These are phyloP conservation scores for Cordyceps javanica DNA, from an alignment of 2,329 filamentous ascomycete genomes.

Conservation along the genomic window DNA sequence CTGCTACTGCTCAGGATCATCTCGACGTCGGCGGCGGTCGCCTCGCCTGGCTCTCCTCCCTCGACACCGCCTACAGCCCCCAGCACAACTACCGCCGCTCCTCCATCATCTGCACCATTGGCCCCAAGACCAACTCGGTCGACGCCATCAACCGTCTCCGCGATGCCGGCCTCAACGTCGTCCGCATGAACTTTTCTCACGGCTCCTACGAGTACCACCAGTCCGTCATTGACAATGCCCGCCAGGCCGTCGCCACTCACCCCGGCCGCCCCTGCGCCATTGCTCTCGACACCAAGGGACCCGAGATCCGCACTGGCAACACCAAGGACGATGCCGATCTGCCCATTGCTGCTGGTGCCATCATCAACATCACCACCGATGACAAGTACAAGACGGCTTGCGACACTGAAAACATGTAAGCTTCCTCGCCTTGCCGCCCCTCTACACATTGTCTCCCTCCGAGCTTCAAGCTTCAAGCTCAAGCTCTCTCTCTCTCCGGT, in stretches of 20 bases:
- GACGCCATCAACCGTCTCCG: slow-evolving; percentile 96
- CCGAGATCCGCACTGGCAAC: slow-evolving; percentile 57
- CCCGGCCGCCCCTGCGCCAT: slow-evolving; percentile 86
- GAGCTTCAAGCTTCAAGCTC: not conserved
- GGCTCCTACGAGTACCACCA: slow-evolving; percentile 86
- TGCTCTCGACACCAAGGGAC: slow-evolving; percentile 71
- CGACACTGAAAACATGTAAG: slow-evolving; percentile 90
- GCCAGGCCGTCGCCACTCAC: slow-evolving; percentile 73
- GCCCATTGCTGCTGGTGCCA: slow-evolving; percentile 73
- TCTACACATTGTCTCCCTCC: slow-evolving; percentile 4
- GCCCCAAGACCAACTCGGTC: slow-evolving; percentile 97
- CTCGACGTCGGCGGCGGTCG: slow-evolving; percentile 70
- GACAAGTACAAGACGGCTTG: slow-evolving; percentile 80
- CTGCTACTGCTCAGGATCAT: slow-evolving; percentile 73
- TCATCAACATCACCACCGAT: slow-evolving; percentile 96
- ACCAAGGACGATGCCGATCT: slow-evolving; percentile 83
- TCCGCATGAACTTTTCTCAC: slow-evolving; percentile 98
- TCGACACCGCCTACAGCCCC: slow-evolving; percentile 85
- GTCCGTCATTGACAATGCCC: slow-evolving; percentile 94
- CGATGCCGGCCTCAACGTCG: slow-evolving; percentile 87
- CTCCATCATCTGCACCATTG: slow-evolving; percentile 98
- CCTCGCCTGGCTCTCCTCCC: slow-evolving; percentile 59
- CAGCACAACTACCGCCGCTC: slow-evolving; percentile 89
- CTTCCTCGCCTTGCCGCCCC: slow-evolving; percentile 15
- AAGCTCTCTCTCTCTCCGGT: not conserved